Evolutionary conservation across 768 basidiomycete genomes (phyloP), one percentile per base, ranked within the genome.

Genomic region (Mycena kentingensis): DNA sequence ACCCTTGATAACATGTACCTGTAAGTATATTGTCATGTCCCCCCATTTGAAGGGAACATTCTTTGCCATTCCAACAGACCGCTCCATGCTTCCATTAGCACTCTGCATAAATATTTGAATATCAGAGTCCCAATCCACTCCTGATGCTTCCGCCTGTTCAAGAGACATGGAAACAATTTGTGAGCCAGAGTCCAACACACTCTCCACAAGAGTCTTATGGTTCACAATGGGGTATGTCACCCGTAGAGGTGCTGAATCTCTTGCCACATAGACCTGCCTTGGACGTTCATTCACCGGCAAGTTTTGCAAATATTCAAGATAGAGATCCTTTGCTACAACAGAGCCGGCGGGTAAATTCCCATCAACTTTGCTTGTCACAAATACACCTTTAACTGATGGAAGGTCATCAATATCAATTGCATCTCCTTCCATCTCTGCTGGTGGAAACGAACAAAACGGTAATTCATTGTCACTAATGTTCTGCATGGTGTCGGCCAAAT

Each of bases 141-240:
- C 51, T 10, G 52, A 47, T n/a, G 22, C 27, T 12, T 51, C 19
- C 4, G 65, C 65, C 2, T 52, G 50, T 21, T 46, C 48, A 16
- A 54, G 32, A 4, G 49, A 38, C 60, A 65, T 67, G 1, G 62
- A 63, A 0, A 66, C 61, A 12, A 70, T 68, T 38, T 70, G 65
- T 5, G 63, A 70, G 1, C 68, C 64, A 1, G 56, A 57, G 46
- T 70, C 66, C 22, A 65, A 38, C 1, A 70, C 42, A n/a, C 51
- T 53, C 36, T 67, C 67, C n/a, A 60, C 57, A 12, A 39, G 41
- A 2, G 52, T 43, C 13, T 54, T 26, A 6, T 55, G 48, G 52
- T 63, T 63, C 12, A 66, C 60, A 6, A 45, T 45, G 5, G 51
- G 51, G 51, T 35, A 54, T 19, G 37, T 47, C 2, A 53, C 37